Evolutionary conservation across 2,329 filamentous ascomycete genomes (phyloP), one percentile per base, ranked within the genome.

Genomic region (Clarireedia paspali): DNA sequence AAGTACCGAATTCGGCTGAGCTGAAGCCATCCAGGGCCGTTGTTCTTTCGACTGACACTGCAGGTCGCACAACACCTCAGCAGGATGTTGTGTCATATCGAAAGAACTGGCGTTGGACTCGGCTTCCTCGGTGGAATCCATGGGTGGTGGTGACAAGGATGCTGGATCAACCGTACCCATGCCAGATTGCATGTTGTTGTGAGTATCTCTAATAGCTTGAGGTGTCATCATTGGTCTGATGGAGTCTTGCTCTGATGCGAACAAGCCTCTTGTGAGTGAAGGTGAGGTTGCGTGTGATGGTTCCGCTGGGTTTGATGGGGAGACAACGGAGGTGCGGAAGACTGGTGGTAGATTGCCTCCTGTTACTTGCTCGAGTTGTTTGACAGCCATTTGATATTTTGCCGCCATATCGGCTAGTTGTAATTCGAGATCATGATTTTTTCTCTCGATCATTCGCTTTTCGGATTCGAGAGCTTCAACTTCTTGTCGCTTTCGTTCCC

Each of bases 61-160:
- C 94, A 95, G 94, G 94, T 96, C 94, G 73, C 87, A 97, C 94
- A 97, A 96, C 92, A 96, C 87, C 91, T 82, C 94, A 81, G 94
- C 94, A 97, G 94, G 91, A 96, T 95, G 91, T 96, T 96, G 94
- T 96, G 91, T 94, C 94, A 83, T 77, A 82, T 95, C 89, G 84
- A 88, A 81, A 76, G 66, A 66, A 62, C 59, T 63, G 62, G 64
- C 66, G 65, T 64, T 65, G 62, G 67, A 61, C n/a, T 30, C 30
- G 50, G 60, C 59, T 40, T 83, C 79, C 59, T 75, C 68, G 30
- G 82, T 73, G 14, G 82, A 79, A 39, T 72, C 70, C 17, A 83
- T 73, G 12, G 50, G 9, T 17, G 53, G 73, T 6, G 82, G 82
- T 0, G 83, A 85, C 20, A 85, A 72, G 20, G 82, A 82, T 44